Percentiles rank a stretch among this genome's conserved stretches.
Evolutionary conservation across 176 grass and related monocot species (phyloP).

Genomic region (Calamus simplicifolius): DNA sequence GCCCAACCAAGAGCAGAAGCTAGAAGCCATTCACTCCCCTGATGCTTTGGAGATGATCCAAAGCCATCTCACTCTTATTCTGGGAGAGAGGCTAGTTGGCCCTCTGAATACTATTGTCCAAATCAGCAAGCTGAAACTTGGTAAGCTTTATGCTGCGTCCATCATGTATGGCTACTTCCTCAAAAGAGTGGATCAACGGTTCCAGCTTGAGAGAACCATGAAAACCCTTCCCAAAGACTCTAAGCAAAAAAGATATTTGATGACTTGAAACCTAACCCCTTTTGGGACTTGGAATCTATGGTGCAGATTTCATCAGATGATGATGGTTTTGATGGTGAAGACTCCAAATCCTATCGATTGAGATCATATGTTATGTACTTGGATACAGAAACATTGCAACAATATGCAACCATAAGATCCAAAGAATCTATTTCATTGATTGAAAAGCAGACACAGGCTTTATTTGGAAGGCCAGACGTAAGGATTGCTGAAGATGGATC

Average conservation of each 20-base stretch:
- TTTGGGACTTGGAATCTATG: conserved; percentile 91
- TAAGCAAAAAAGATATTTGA: conserved; percentile 55
- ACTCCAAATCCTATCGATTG: conserved; percentile 50
- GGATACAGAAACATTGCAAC: conserved; percentile 70
- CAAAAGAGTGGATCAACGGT: conserved; percentile 42
- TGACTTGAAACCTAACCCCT: conserved; percentile 64
- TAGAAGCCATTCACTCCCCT: conserved; percentile 66
- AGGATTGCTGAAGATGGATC: conserved; percentile 68
- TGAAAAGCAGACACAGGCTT: conserved; percentile 89
- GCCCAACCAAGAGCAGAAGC: conserved; percentile 69
- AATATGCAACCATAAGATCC: conserved; percentile 85
- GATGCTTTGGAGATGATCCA: conserved; percentile 91
- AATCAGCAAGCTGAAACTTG: conserved; percentile 92
- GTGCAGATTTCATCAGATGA: conserved; percentile 52
- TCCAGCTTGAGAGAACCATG: conserved; percentile 88
- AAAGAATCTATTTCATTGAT: conserved; percentile 78
- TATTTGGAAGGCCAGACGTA: conserved; percentile 92
- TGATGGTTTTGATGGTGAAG: conserved; percentile 38
- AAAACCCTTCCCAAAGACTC: conserved; percentile 56
- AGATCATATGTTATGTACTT: conserved; percentile 73
- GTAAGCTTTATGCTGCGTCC: conserved; percentile 95
- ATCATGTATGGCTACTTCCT: conserved; percentile 32
- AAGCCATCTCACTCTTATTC: conserved; percentile 72
- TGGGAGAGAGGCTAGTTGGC: conserved; percentile 64
- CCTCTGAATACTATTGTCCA: conserved; percentile 58